phyloP scores from a whole-genome alignment of 2,329 filamentous ascomycete genomes.

The Penicillium sp. region DNA sequence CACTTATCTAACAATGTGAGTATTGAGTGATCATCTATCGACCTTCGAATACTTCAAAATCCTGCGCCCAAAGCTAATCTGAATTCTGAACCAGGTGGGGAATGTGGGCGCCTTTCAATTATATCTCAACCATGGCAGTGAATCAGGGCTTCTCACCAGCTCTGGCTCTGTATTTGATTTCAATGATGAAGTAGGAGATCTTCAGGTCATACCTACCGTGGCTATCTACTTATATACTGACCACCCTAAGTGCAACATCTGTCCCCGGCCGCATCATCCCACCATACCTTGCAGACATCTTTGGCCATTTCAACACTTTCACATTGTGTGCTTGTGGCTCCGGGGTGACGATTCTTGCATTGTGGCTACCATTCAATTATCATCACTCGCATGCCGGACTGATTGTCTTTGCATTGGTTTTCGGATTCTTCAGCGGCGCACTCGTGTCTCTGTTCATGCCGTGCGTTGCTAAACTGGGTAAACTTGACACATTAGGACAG shows the following conservation, averaged over 20 bases:
- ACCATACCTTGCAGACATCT: constrained; percentile 27
- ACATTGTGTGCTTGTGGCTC: constrained; percentile 2
- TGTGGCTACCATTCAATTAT: constrained; percentile 37
- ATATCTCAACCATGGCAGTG: constrained; percentile 13
- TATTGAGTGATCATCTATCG: neutral
- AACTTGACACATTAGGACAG: constrained; percentile 39
- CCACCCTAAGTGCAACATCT: constrained; percentile 24
- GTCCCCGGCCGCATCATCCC: constrained; percentile 34
- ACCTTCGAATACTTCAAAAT: neutral
- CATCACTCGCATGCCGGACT: constrained; percentile 32
- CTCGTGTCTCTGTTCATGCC: constrained; percentile 37
- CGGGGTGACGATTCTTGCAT: neutral
- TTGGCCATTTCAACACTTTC: constrained; percentile 36
- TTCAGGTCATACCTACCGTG: neutral
- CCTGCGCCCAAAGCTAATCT: neutral
- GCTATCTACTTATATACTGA: neutral
- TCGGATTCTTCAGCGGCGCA: constrained; percentile 36
- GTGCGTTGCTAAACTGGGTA: constrained; percentile 34
- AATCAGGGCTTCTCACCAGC: constrained; percentile 22
- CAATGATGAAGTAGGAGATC: constrained; percentile 32
- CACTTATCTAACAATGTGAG: constrained; percentile 19
- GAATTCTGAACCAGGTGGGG: constrained; percentile 21
- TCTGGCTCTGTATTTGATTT: constrained; percentile 31
- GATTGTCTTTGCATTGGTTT: constrained; percentile 35
- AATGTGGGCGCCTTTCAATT: constrained; percentile 18